These are phyloP conservation scores for Suhomyces atakaporum DNA, from an alignment of 1,139 yeast species.

Conservation along the genomic window DNA sequence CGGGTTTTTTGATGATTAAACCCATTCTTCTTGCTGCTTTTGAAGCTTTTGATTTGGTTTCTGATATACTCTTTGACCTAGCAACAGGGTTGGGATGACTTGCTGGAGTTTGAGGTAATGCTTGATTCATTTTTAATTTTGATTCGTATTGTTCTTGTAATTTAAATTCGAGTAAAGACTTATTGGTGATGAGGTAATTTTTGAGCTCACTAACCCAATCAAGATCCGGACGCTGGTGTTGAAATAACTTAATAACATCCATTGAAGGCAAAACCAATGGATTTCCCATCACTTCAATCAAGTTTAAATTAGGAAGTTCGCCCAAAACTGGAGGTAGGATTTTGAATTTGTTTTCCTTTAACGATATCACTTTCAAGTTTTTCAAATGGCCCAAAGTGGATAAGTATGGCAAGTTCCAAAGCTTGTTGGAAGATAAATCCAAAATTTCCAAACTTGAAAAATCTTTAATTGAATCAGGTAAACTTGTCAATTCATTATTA, in stretches of 20 bases:
- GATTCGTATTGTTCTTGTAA: conserved; percentile 16
- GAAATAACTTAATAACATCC: conserved; percentile 38
- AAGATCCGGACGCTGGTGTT: conserved; percentile 39
- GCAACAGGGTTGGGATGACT: conserved; percentile 23
- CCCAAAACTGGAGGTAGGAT: conserved; percentile 60
- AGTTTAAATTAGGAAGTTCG: conserved; percentile 52
- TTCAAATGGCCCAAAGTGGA: conserved; percentile 28
- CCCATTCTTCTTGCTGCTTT: conserved; percentile 68
- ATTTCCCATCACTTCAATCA: conserved; percentile 71
- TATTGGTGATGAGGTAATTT: conserved; percentile 37
- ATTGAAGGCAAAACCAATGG: conserved; percentile 58
- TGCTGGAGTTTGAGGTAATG: conserved; percentile 5
- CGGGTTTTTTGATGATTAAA: conserved; percentile 53
- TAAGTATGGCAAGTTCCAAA: conserved; percentile 42
- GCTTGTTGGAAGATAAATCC: conserved; percentile 63
- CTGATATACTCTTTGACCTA: conserved; percentile 60
- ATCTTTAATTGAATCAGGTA: conserved; percentile 50
- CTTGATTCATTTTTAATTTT: conserved; percentile 9
- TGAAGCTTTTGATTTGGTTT: conserved; percentile 57
- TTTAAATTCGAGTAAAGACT: conserved; percentile 25
- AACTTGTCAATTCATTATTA: conserved; percentile 52
- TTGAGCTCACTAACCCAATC: conserved; percentile 62
- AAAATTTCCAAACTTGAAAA: conserved; percentile 59
- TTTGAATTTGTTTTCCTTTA: conserved; percentile 62
- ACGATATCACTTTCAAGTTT: conserved; percentile 57